phyloP scores from a whole-genome alignment of 768 basidiomycete species.

The Termitomyces eurrhizus region DNA sequence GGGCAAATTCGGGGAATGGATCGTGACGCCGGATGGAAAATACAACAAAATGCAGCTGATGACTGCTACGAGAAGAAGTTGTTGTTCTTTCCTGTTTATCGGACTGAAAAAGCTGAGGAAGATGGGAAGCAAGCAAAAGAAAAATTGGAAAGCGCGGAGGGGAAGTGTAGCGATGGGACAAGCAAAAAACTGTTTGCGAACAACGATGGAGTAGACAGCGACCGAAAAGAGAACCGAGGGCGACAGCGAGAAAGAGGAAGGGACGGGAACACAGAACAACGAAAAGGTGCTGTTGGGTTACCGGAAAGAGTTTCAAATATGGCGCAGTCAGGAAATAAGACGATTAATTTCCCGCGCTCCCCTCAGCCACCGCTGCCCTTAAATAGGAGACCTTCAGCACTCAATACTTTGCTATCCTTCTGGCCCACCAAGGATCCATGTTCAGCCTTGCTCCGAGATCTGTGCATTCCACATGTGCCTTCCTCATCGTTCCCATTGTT shows the following conservation, averaged over 20 bases:
- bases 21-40: slow-evolving; percentile 17
- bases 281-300: slow-evolving; percentile 14
- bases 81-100: slow-evolving; percentile 16
- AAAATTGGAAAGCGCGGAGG: slow-evolving; percentile 18
- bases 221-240: slow-evolving; percentile 29
- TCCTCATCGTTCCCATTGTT: slow-evolving; percentile 18
- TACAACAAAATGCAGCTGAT: slow-evolving; percentile 6
- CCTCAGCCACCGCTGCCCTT: slow-evolving; percentile 16
- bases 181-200: slow-evolving; percentile 34
- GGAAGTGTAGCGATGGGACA: slow-evolving; percentile 22
- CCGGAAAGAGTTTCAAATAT: slow-evolving; percentile 29
- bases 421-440: not conserved
- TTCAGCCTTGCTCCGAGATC: not conserved
- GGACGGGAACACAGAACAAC: slow-evolving; percentile 9
- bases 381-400: slow-evolving; percentile 9
- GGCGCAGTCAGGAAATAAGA: slow-evolving; percentile 30
- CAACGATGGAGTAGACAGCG: slow-evolving; percentile 36
- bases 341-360: slow-evolving; percentile 32
- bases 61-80: slow-evolving; percentile 7
- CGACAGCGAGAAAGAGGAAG: slow-evolving; percentile 27
- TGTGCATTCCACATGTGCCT: slow-evolving; percentile 1
- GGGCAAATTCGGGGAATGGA: slow-evolving; percentile 18
- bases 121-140: slow-evolving; percentile 17
- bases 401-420: slow-evolving; percentile 5
- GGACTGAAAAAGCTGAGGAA: slow-evolving; percentile 15